Base-by-base conservation (phyloP, 75 land plant genomes). In the Pinus taeda region DNA sequence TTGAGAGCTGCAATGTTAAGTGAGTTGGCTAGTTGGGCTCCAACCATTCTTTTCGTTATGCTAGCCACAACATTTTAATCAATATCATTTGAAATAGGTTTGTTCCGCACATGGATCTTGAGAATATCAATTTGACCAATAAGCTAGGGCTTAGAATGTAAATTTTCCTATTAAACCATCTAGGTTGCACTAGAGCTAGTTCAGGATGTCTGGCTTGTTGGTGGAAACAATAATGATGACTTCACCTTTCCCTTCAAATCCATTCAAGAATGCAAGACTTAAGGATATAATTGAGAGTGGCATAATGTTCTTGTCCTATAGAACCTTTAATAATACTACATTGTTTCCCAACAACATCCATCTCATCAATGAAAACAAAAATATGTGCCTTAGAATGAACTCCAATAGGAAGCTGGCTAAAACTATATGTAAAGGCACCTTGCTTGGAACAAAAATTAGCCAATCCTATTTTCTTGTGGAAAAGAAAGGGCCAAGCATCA, bases 231-330 rank as follows among this genome's bases (percentile, higher is more conserved):
- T 93, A 20, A 96, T 93, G 79, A 96, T 93, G 15, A 93, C 98
- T 18, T 96, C 80, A 1, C 98, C 98, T 82, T 87, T 90, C 71
- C 98, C 98, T 87, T 96, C 98, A 87, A 96, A 96, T 57, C 98
- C 98, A 90, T 93, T 96, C 87, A 96, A 79, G 83, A 94, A 91
- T 17, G 93, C 93, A 75, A 96, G 96, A 0, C 26, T 26, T 26
- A 26, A 26, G 0, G 56, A 96, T 94, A 94, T 96, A 96, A 91
- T 93, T 93, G 45, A 96, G 82, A 22, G 98, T 96, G 60, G 98
- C 92, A 84, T 96, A 96, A 74, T 96, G 94, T 79, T 96, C 98
- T 82, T 96, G 94, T 70, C 98, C 98, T 79, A 96, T 96, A 78
- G 98, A 96, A 45, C 98, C 96, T 79, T 86, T 93, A 30, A 91